These are phyloP conservation scores for Puccinellia tenuiflora DNA, from an alignment of 176 grass and related monocot genomes.

Conservation along the genomic window DNA sequence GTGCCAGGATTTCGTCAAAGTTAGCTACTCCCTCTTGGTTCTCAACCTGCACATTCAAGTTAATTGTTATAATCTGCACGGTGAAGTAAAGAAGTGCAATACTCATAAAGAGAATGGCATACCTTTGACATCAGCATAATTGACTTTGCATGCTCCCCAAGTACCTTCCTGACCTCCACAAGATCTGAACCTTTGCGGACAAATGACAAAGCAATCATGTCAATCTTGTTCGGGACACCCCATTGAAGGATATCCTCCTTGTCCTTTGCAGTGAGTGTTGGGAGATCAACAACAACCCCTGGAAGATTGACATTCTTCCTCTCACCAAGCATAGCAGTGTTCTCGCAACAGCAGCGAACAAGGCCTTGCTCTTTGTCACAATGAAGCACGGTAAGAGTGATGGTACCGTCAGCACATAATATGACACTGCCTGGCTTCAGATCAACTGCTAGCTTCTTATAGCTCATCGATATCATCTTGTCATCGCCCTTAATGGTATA, in stretches of 20 bases:
- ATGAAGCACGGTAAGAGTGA: conserved; percentile 59
- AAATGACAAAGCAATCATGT: conserved; percentile 86
- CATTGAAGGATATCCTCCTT: conserved; percentile 77
- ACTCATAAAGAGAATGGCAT: neutral
- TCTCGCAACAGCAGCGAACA: conserved; percentile 65
- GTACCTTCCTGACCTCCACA: conserved; percentile 55
- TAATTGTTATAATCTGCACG: neutral
- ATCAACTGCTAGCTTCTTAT: conserved; percentile 76
- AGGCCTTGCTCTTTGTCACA: conserved; percentile 49
- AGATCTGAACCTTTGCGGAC: conserved; percentile 81
- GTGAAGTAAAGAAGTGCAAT: neutral
- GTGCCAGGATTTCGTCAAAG: conserved; percentile 72
- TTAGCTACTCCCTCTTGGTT: conserved; percentile 87
- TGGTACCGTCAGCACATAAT: conserved; percentile 72
- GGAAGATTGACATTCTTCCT: conserved; percentile 91
- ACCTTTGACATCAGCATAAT: conserved; percentile 93
- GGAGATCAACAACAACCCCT: conserved; percentile 80
- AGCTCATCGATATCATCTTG: conserved; percentile 73
- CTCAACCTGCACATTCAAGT: conserved; percentile 54
- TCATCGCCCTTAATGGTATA: conserved; percentile 69
- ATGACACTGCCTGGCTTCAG: conserved; percentile 65
- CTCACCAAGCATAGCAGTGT: conserved; percentile 74
- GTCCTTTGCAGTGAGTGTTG: conserved; percentile 78
- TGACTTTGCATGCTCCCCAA: conserved; percentile 69
- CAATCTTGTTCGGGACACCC: conserved; percentile 83